Evolutionary conservation across 441 rosid genomes (phyloP).

Genomic region (Pelargonium australe): DNA sequence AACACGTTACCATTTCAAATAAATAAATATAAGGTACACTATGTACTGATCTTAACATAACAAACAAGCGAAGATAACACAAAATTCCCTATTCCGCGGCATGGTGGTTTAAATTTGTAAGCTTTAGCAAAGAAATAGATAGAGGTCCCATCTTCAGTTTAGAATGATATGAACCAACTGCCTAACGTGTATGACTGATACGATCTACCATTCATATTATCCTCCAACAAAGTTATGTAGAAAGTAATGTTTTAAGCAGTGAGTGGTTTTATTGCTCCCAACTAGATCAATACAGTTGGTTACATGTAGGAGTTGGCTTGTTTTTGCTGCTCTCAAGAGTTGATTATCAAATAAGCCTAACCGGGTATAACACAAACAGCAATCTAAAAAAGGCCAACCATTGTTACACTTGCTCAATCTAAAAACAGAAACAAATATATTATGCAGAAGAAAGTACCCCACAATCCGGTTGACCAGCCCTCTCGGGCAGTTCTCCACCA

Average conservation of each 20-base stretch:
- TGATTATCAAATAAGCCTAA: background rate
- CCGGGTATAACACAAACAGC: background rate
- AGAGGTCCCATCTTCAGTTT: background rate
- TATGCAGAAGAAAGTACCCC: constrained; percentile 33
- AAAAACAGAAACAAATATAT: background rate
- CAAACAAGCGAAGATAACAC: background rate
- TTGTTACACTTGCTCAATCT: background rate
- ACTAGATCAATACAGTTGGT: background rate
- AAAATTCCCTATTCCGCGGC: background rate
- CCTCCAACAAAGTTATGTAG: background rate
- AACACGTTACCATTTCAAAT: background rate
- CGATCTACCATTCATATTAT: background rate
- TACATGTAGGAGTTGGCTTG: background rate
- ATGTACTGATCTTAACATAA: background rate
- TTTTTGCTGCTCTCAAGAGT: background rate
- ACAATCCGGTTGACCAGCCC: constrained; percentile 71
- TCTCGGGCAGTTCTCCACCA: constrained; percentile 60
- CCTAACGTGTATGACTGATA: background rate
- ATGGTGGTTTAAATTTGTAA: background rate
- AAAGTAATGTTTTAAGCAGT: background rate
- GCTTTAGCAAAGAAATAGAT: background rate
- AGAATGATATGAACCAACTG: background rate
- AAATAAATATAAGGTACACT: background rate
- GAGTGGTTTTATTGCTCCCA: background rate
- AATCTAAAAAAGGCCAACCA: background rate